phyloP scores from a whole-genome alignment of 371 early-diverging fungal species.

The Mucor piriformis region DNA sequence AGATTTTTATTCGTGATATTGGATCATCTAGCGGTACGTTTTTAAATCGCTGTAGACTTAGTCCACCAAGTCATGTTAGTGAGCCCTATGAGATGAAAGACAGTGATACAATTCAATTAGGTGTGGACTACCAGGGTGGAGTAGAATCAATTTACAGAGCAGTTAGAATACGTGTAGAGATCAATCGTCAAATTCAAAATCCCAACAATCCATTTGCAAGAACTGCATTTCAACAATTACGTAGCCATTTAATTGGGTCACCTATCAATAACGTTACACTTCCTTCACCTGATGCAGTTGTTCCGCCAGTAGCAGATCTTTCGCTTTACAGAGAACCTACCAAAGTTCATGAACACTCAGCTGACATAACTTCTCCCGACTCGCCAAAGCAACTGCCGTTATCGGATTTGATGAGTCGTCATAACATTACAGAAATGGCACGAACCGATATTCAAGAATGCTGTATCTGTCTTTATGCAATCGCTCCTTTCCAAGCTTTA shows the following conservation, averaged over 20 bases:
- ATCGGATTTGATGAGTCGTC: conserved; percentile 13
- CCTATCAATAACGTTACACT: neutral
- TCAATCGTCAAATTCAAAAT: conserved; percentile 57
- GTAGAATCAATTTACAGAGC: conserved; percentile 63
- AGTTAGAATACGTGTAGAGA: conserved; percentile 74
- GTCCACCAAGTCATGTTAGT: conserved; percentile 84
- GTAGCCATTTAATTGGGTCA: conserved; percentile 16
- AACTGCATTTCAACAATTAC: conserved; percentile 25
- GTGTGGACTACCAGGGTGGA: conserved; percentile 94
- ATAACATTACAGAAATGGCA: conserved; percentile 7
- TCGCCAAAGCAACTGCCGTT: conserved; percentile 1
- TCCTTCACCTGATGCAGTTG: neutral
- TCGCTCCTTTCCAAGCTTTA: conserved; percentile 89
- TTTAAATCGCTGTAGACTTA: conserved; percentile 86
- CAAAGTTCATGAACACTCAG: conserved; percentile 14
- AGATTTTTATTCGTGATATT: conserved; percentile 88
- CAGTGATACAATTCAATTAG: conserved; percentile 90
- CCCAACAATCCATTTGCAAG: conserved; percentile 22
- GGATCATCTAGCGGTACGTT: conserved; percentile 95
- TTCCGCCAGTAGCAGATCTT: conserved; percentile 6
- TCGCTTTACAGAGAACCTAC: conserved; percentile 24
- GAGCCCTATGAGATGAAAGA: conserved; percentile 79
- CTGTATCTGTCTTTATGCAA: conserved; percentile 90
- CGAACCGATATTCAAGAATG: conserved; percentile 65
- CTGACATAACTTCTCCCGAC: conserved; percentile 3